A percentile compares a stretch with the other conserved stretches of the same genome.
These are phyloP conservation scores for Tylopilus intermedius DNA, from an alignment of 768 basidiomycete species.

Conservation along the genomic window DNA sequence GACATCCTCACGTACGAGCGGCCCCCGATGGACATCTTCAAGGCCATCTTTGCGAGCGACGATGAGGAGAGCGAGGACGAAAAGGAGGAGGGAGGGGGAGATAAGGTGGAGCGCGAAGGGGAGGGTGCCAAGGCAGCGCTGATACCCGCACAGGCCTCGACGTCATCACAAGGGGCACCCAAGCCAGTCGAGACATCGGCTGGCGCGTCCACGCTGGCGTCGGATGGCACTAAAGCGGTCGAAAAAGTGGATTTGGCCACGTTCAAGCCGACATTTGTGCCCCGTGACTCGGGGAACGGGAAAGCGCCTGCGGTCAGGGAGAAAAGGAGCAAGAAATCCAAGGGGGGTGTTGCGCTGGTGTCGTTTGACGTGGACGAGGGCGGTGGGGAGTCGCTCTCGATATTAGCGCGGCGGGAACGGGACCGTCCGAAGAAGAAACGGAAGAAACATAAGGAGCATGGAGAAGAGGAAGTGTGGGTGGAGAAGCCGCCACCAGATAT, in stretches of 20 bases:
- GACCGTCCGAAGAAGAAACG: slow-evolving; percentile 41
- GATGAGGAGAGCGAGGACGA: slow-evolving; percentile 84
- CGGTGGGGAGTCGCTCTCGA: slow-evolving; percentile 35
- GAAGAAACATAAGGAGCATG: slow-evolving; percentile 35
- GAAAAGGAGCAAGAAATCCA: slow-evolving; percentile 45
- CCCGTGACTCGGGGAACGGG: slow-evolving; percentile 37
- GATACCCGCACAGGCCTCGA: slow-evolving; percentile 10
- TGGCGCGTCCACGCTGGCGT: not conserved
- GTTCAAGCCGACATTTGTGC: slow-evolving; percentile 87
- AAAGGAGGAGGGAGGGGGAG: slow-evolving; percentile 12
- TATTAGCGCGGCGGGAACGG: slow-evolving; percentile 29
- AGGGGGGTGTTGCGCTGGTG: slow-evolving; percentile 43
- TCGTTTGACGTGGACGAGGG: slow-evolving; percentile 78
- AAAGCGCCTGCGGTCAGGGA: slow-evolving; percentile 43
- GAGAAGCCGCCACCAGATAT: slow-evolving; percentile 56
- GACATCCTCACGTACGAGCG: slow-evolving; percentile 86
- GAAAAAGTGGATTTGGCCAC: slow-evolving; percentile 52
- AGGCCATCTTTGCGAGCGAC: slow-evolving; percentile 95
- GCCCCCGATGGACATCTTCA: slow-evolving; percentile 91
- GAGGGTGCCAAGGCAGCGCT: slow-evolving; percentile 14
- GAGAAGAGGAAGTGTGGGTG: slow-evolving; percentile 63
- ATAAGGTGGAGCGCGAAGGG: slow-evolving; percentile 19
- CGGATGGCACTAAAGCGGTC: slow-evolving; percentile 1
- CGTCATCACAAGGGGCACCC: slow-evolving; percentile 1
- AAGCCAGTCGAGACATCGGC: not conserved